Base-by-base conservation (phyloP, 805 yeast genomes). In the Suhomyces sp. region DNA sequence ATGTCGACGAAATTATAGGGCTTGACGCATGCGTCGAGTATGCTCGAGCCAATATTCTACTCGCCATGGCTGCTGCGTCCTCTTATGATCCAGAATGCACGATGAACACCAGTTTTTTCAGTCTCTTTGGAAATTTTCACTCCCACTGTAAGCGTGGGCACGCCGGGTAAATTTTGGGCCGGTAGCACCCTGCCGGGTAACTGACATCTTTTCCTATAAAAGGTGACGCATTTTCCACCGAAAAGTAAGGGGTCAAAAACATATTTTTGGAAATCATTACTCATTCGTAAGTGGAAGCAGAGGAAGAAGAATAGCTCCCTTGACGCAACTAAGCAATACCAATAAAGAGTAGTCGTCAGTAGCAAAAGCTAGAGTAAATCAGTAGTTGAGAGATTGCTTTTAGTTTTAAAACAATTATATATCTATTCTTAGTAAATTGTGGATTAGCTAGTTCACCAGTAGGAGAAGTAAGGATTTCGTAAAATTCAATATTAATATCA, bases 1-100 rank as follows among this genome's bases (percentile, higher is more conserved):
- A 64, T 9, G 86, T 83, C 3, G 85, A 80, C 17, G 72, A 65
- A 4, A 54, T 37, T 17, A 20, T 17, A 6, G 53, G 43, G 7
- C 39, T 19, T 21, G 52, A 29, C 31, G 49, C 47, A 22, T 24
- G 35, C 43, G 52, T 52, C 19, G 57, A 47, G 43, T 50, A 54
- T 43, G 54, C 56, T 44, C 60, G 51, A 13, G 49, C 19, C 27
- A 57, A 13, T 21, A 31, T 31, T 46, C 48, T 31, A 25, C 37
- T 22, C 44, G 44, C 29, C 29, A 41, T 41, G 27, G 44, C 41
- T 19, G 22, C 22, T 37, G 41, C 41, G 41, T 37, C 15, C 41
- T 15, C 41, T 17, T 37, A 19, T 19, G 41, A 37, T 37, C 41
- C 17, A 17, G 22, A 8, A 9, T 37, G 41, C 41, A 37, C 41